Conservation (phyloP, 805 yeast species). For the Hanseniaspora hatyaiensis region DNA sequence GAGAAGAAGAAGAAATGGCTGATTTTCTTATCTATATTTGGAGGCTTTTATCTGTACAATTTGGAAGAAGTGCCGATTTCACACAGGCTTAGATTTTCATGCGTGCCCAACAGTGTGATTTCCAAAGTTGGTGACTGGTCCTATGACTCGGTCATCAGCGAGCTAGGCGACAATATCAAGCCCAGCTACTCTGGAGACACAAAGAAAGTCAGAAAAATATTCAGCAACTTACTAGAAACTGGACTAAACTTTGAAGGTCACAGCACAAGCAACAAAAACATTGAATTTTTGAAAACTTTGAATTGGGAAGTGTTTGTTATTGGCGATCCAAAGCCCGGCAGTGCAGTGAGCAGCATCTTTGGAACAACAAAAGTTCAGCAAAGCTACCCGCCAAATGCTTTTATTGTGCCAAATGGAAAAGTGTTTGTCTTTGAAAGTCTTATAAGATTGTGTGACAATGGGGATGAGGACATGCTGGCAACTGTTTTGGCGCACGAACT, state of each 20-base stretch:
- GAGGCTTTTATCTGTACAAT: slow-evolving; percentile 38
- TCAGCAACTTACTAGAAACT: slow-evolving; percentile 51
- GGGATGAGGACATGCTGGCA: slow-evolving; percentile 86
- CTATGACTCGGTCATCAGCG: slow-evolving; percentile 47
- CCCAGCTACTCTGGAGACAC: slow-evolving; percentile 56
- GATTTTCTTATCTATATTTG: slow-evolving; percentile 29
- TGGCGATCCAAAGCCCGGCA: slow-evolving; percentile 37
- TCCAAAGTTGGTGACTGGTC: slow-evolving; percentile 48
- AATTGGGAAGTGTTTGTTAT: slow-evolving; percentile 76
- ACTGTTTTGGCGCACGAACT: slow-evolving; percentile 88
- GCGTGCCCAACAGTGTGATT: slow-evolving; percentile 60
- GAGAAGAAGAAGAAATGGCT: slow-evolving; percentile 27
- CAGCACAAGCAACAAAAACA: neutral
- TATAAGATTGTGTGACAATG: slow-evolving; percentile 49
- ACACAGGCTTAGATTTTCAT: slow-evolving; percentile 56
- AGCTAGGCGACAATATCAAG: slow-evolving; percentile 43
- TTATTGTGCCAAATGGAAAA: slow-evolving; percentile 91
- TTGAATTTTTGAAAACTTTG: slow-evolving; percentile 22
- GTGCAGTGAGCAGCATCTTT: neutral
- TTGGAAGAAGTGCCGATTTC: slow-evolving; percentile 76
- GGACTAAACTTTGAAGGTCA: slow-evolving; percentile 22
- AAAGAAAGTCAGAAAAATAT: slow-evolving; percentile 44
- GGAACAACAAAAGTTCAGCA: neutral
- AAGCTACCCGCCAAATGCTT: slow-evolving; percentile 80
- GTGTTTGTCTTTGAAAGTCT: slow-evolving; percentile 80